These are phyloP conservation scores for Wickerhamiella allomyrinae DNA, from an alignment of 805 yeast species.

Conservation along the genomic window DNA sequence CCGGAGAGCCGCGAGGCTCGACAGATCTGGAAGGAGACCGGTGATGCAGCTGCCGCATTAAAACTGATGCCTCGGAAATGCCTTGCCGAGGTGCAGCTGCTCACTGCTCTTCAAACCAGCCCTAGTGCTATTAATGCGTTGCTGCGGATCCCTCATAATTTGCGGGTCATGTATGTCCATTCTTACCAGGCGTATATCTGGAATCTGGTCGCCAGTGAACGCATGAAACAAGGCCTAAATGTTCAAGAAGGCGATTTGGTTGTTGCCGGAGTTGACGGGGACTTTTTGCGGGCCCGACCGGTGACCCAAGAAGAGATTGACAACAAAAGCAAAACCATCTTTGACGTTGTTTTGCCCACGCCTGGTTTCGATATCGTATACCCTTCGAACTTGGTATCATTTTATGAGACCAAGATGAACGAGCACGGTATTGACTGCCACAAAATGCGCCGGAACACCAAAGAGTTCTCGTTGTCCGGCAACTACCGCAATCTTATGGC, in stretches of 20 bases:
- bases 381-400: conserved; percentile 54
- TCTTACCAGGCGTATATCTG: conserved; percentile 94
- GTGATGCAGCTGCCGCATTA: conserved; percentile 50
- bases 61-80: conserved; percentile 76
- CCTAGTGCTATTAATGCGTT: conserved; percentile 57
- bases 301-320: conserved; percentile 62
- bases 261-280: conserved; percentile 28
- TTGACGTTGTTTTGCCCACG: conserved; percentile 84
- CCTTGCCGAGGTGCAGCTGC: conserved; percentile 66
- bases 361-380: conserved; percentile 91
- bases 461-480: conserved; percentile 87
- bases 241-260: conserved; percentile 16
- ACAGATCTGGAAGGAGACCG: conserved; percentile 61
- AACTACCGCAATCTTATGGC: conserved; percentile 65
- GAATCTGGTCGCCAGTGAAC: conserved; percentile 71
- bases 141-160: conserved; percentile 79
- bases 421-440: conserved; percentile 73
- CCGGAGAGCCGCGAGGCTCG: conserved; percentile 80
- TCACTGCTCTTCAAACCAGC: conserved; percentile 42
- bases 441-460: conserved; percentile 68
- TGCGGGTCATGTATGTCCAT: conserved; percentile 90
- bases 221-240: conserved; percentile 45
- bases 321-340: conserved; percentile 44
- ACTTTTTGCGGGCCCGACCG: conserved; percentile 52
- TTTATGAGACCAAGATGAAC: conserved; percentile 57